phyloP scores from a whole-genome alignment of 129 eudicot species.

The Flaveria brownii region DNA sequence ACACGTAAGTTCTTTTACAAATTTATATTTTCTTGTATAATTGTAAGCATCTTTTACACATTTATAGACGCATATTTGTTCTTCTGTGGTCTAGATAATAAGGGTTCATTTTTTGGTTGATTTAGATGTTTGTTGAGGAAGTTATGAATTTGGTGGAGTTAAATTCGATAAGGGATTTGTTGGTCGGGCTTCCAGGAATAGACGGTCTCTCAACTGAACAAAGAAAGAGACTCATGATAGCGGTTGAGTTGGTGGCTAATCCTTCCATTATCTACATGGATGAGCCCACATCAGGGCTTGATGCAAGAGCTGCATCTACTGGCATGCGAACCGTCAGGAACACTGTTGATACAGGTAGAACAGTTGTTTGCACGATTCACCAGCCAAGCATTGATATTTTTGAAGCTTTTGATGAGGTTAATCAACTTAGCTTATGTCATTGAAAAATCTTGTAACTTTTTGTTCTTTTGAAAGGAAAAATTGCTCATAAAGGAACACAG shows the following conservation, averaged over 20 bases:
- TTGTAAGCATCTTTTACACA: no score
- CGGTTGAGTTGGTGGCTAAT: constrained; percentile 40
- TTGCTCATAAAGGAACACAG: no score
- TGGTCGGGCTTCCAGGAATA: constrained; percentile 80
- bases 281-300: constrained; percentile 34
- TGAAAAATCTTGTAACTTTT: no score
- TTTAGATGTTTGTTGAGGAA: constrained; percentile 71
- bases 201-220: constrained; percentile 82
- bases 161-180: constrained; percentile 47
- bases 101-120: no score
- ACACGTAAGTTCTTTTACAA: constrained; percentile 39
- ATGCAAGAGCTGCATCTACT: constrained; percentile 39
- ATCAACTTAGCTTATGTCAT: no score
- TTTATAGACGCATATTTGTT: no score
- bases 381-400: constrained; percentile 93
- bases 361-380: constrained; percentile 91
- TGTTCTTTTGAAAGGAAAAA: no score
- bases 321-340: constrained; percentile 51
- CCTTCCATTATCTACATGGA: constrained; percentile 63
- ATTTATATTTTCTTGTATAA: no score
- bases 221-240: constrained; percentile 70
- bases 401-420: constrained; percentile 87
- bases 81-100: no score
- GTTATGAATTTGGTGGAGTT: constrained; percentile 90
- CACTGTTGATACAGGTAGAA: constrained; percentile 85